A percentile compares a stretch with the other conserved stretches of the same genome.
phyloP scores from a whole-genome alignment of 2,329 filamentous ascomycete species.

The Bipolaris victoriae region DNA sequence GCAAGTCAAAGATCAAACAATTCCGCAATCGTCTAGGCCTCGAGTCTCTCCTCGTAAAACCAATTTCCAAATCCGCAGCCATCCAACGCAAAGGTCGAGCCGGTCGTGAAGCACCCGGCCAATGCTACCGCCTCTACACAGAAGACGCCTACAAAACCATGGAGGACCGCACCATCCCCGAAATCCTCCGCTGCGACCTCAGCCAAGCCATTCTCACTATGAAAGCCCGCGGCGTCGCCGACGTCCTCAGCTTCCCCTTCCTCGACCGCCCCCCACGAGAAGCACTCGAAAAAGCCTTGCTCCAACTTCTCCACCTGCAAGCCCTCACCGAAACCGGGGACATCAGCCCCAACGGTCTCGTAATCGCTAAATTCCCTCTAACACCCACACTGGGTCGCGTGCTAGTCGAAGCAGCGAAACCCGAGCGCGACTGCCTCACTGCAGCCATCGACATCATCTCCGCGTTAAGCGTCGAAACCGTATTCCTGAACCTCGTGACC shows the following conservation, averaged over 20 bases:
- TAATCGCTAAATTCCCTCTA: slow-evolving; percentile 83
- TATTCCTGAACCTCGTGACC: slow-evolving; percentile 65
- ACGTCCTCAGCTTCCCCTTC: slow-evolving; percentile 82
- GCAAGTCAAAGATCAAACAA: slow-evolving; percentile 93
- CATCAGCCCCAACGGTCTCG: slow-evolving; percentile 75
- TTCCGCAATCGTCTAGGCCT: slow-evolving; percentile 84
- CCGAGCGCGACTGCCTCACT: slow-evolving; percentile 73
- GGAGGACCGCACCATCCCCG: slow-evolving; percentile 77
- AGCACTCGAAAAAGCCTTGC: slow-evolving; percentile 78
- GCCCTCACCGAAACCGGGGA: slow-evolving; percentile 73
- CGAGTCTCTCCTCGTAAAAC: slow-evolving; percentile 87
- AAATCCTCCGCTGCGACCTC: slow-evolving; percentile 90
- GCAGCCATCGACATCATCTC: slow-evolving; percentile 86
- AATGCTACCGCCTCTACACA: slow-evolving; percentile 89
- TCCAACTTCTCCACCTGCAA: slow-evolving; percentile 79
- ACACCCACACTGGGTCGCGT: slow-evolving; percentile 82
- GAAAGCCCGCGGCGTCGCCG: slow-evolving; percentile 86
- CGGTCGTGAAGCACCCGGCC: slow-evolving; percentile 87
- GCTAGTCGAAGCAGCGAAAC: slow-evolving; percentile 76
- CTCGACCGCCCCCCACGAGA: slow-evolving; percentile 81
- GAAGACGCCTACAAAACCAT: slow-evolving; percentile 74
- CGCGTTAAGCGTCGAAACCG: slow-evolving; percentile 68
- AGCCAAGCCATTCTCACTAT: slow-evolving; percentile 86
- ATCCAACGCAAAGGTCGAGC: slow-evolving; percentile 91
- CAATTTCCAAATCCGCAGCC: slow-evolving; percentile 91